A percentile compares a stretch with the other conserved stretches of the same genome.
Evolutionary conservation across 2,329 filamentous ascomycete genomes (phyloP).

Genomic region (Diaporthe aspalathi): DNA sequence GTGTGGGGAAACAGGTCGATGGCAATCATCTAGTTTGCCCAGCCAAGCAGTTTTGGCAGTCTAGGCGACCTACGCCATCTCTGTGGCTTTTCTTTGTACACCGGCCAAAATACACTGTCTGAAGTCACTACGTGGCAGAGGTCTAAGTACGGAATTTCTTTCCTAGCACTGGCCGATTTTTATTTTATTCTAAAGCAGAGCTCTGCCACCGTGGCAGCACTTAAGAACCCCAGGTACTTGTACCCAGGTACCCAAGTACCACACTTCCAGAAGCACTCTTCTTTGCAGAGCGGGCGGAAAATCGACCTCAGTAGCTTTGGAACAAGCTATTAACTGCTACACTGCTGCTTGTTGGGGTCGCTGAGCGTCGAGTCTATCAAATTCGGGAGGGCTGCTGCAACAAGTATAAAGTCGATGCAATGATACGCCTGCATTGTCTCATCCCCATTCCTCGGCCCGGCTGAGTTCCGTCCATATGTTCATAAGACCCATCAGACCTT

Average conservation of each 20-base stretch:
- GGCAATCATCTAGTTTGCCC: slow-evolving; percentile 8
- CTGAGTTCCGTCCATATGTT: too few species aligned
- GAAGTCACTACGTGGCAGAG: too few species aligned
- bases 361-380: background rate
- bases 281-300: background rate
- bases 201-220: background rate
- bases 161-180: background rate
- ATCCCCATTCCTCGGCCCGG: too few species aligned
- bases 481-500: too few species aligned
- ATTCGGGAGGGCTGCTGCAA: background rate
- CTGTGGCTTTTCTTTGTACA: background rate
- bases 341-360: background rate
- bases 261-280: background rate
- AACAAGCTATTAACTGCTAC: too few species aligned
- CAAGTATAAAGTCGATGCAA: background rate
- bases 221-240: background rate
- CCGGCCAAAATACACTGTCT: too few species aligned
- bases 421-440: background rate
- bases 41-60: background rate
- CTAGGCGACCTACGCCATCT: too few species aligned
- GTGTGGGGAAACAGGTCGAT: slow-evolving; percentile 29
- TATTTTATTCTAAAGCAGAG: background rate
- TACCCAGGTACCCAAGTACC: too few species aligned
- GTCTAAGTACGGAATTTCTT: background rate
- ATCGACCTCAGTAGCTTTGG: background rate